phyloP scores from a whole-genome alignment of 2,329 filamentous ascomycete species.

The Arachnomyces sp. region DNA sequence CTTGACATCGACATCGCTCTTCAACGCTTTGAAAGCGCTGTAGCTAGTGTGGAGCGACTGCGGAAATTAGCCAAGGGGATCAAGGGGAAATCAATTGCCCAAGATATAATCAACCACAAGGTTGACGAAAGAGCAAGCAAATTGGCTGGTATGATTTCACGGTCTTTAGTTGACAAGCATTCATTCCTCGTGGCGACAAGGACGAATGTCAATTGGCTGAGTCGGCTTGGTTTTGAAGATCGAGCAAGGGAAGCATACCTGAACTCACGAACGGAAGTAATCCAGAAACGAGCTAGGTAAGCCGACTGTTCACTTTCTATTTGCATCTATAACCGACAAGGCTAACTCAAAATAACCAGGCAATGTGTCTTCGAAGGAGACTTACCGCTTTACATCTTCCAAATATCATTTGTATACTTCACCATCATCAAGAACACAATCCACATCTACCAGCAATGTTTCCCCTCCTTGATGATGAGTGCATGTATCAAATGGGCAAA shows the following conservation, averaged over 20 bases:
- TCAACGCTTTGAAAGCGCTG: conserved; percentile 79
- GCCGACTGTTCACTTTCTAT: conserved; percentile 16
- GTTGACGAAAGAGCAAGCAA: conserved; percentile 76
- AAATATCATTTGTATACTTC: conserved; percentile 93
- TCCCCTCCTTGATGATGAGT: conserved; percentile 79
- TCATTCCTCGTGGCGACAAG: conserved; percentile 70
- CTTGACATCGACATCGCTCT: conserved; percentile 93
- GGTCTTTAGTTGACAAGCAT: conserved; percentile 70
- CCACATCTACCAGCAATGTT: conserved; percentile 77
- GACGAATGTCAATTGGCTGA: conserved; percentile 75
- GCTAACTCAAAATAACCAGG: conserved; percentile 42
- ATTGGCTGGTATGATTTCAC: conserved; percentile 67
- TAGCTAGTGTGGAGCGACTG: conserved; percentile 75
- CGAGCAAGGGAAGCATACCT: conserved; percentile 81
- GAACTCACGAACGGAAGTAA: conserved; percentile 65
- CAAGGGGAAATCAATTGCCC: conserved; percentile 77
- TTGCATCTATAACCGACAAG: neutral
- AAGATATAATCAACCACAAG: conserved; percentile 88
- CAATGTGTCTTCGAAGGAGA: conserved; percentile 95
- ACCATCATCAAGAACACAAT: conserved; percentile 90
- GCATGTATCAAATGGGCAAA: conserved; percentile 99
- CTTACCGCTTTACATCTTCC: conserved; percentile 86
- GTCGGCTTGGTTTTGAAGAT: conserved; percentile 82
- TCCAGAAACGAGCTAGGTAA: conserved; percentile 76
- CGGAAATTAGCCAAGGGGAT: conserved; percentile 70